phyloP scores from a whole-genome alignment of 768 basidiomycete genomes.

The Amanita jacksonii region DNA sequence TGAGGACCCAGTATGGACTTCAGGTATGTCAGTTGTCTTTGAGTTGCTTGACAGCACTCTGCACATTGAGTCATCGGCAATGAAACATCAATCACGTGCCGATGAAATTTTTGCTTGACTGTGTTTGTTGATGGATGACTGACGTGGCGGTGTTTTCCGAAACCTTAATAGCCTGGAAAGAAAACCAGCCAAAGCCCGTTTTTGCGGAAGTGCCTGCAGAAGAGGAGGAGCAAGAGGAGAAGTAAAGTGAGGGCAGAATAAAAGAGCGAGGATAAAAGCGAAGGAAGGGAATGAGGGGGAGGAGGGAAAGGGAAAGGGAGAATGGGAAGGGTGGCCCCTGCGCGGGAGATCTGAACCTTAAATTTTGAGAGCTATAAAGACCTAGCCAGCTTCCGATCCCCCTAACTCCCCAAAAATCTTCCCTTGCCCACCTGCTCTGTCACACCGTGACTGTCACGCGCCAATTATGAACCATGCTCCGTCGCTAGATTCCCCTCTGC shows the following conservation, averaged over 20 bases:
- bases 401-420: slow-evolving; percentile 73
- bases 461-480: slow-evolving; percentile 56
- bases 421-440: slow-evolving; percentile 41
- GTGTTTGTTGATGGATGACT: slow-evolving; percentile 40
- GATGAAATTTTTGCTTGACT: slow-evolving; percentile 26
- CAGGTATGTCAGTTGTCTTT: slow-evolving; percentile 45
- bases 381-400: slow-evolving; percentile 57
- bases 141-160: slow-evolving; percentile 57
- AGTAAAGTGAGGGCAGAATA: slow-evolving; percentile 12
- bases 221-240: slow-evolving; percentile 41
- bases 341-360: slow-evolving; percentile 81
- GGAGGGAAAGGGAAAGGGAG: slow-evolving; percentile 19
- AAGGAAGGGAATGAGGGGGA: slow-evolving; percentile 13
- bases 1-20: slow-evolving; percentile 75
- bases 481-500: slow-evolving; percentile 24
- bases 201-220: slow-evolving; percentile 61
- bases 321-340: slow-evolving; percentile 50
- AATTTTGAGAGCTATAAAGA: slow-evolving; percentile 75
- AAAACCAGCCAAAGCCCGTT: slow-evolving; percentile 80
- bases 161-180: slow-evolving; percentile 68
- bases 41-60: slow-evolving; percentile 10
- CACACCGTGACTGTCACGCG: slow-evolving; percentile 73
- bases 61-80: slow-evolving; percentile 5
- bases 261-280: too few relatives aligned
- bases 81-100: slow-evolving; percentile 21